phyloP scores from a whole-genome alignment of 2,329 filamentous ascomycete species.

The Scedosporium boydii region DNA sequence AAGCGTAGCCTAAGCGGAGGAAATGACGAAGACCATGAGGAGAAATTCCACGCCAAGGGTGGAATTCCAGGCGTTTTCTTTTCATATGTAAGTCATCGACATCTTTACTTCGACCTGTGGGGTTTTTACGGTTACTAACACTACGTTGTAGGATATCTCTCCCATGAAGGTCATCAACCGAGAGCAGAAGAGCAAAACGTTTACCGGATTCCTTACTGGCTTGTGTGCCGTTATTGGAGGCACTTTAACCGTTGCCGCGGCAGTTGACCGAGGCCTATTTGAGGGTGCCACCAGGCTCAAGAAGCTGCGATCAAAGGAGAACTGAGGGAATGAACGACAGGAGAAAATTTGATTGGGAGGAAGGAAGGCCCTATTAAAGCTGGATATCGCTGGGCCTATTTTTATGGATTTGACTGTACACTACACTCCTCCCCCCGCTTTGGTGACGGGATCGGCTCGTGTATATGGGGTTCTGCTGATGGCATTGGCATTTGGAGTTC shows the following conservation, averaged over 20 bases:
- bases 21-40: slow-evolving; percentile 75
- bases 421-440: not conserved
- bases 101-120: not conserved
- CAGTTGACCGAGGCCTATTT: slow-evolving; percentile 82
- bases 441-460: not conserved
- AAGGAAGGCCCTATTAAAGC: not conserved
- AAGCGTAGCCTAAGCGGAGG: slow-evolving; percentile 81
- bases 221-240: slow-evolving; percentile 92
- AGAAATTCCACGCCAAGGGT: slow-evolving; percentile 78
- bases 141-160: slow-evolving; percentile 67
- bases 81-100: slow-evolving; percentile 65
- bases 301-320: slow-evolving; percentile 67
- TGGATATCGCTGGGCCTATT: not conserved
- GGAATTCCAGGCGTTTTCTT: slow-evolving; percentile 98
- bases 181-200: slow-evolving; percentile 80
- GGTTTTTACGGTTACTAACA: slow-evolving; percentile 13
- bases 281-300: slow-evolving; percentile 77
- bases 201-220: slow-evolving; percentile 85
- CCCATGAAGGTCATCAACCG: slow-evolving; percentile 99
- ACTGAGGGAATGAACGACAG: slow-evolving; percentile 23
- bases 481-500: slow-evolving; percentile 6
- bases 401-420: not conserved
- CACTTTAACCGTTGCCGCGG: slow-evolving; percentile 90
- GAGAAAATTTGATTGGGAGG: not conserved
- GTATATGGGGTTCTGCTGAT: not conserved